Conservation (phyloP, 1,284 basidiomycete genomes). For the Amylostereum chailletii region DNA sequence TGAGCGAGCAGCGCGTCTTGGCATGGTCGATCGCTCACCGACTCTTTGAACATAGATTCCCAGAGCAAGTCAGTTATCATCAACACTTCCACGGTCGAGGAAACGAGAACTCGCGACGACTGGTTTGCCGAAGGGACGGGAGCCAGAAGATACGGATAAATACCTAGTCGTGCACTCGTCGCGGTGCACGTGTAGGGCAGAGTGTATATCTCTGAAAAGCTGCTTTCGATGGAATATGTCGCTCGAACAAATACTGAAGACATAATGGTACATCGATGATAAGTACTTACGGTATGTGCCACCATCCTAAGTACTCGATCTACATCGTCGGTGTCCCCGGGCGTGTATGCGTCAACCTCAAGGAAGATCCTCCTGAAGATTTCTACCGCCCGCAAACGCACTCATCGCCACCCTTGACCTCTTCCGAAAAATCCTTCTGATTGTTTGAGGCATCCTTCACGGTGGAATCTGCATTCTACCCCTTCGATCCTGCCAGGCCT, state of each 20-base stretch:
- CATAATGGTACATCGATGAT: too few species aligned
- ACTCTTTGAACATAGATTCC: constrained; percentile 40
- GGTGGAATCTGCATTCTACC: too few species aligned
- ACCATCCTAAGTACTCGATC: too few species aligned
- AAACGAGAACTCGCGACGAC: constrained; percentile 53
- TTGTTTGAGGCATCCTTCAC: background rate
- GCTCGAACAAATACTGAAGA: background rate
- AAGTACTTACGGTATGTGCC: too few species aligned
- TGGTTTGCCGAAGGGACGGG: constrained; percentile 62
- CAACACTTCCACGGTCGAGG: constrained; percentile 54
- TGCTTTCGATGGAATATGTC: background rate
- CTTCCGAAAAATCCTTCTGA: constrained; percentile 6
- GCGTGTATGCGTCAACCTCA: too few species aligned
- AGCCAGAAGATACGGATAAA: constrained; percentile 50
- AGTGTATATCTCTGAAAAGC: too few species aligned
- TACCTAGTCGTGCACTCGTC: background rate
- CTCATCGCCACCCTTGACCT: constrained; percentile 9
- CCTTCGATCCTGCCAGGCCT: too few species aligned
- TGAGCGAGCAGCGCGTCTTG: constrained; percentile 25
- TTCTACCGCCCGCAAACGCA: background rate
- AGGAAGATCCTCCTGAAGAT: too few species aligned
- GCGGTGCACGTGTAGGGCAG: background rate
- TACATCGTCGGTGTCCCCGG: too few species aligned
- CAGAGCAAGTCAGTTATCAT: constrained; percentile 75
- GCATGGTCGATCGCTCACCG: background rate